A percentile compares a stretch with the other conserved stretches of the same genome.
phyloP scores from a whole-genome alignment of 345 rosid species.

The Nasturtium officinale region DNA sequence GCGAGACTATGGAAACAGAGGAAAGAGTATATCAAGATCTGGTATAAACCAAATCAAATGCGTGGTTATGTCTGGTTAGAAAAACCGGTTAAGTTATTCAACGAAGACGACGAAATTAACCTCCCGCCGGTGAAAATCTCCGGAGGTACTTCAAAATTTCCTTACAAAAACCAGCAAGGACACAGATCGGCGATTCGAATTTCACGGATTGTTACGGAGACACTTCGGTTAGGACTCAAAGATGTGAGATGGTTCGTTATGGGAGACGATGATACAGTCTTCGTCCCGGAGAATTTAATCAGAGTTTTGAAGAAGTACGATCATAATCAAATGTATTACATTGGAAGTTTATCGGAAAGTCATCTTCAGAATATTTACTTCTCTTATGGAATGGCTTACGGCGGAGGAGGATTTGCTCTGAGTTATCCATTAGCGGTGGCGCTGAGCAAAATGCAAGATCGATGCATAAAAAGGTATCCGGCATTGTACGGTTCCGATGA shows the following conservation, averaged over 20 bases:
- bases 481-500: slow-evolving; percentile 98
- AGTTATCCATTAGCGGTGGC: slow-evolving; percentile 92
- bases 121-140: slow-evolving; percentile 78
- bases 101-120: slow-evolving; percentile 31
- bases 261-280: slow-evolving; percentile 98
- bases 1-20: slow-evolving; percentile 90
- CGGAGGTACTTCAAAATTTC: slow-evolving; percentile 70
- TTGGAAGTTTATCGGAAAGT: slow-evolving; percentile 92
- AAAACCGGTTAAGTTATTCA: slow-evolving; percentile 44
- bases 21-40: slow-evolving; percentile 86
- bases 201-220: slow-evolving; percentile 88
- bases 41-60: slow-evolving; percentile 72
- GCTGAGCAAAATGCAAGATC: slow-evolving; percentile 80
- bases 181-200: slow-evolving; percentile 96
- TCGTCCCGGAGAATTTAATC: slow-evolving; percentile 76
- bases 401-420: slow-evolving; percentile 97
- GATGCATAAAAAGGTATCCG: slow-evolving; percentile 85
- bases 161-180: slow-evolving; percentile 76
- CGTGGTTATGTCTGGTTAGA: slow-evolving; percentile 95
- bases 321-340: slow-evolving; percentile 82
- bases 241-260: slow-evolving; percentile 96
- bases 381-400: slow-evolving; percentile 98
- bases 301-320: slow-evolving; percentile 80
- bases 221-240: slow-evolving; percentile 61
- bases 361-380: slow-evolving; percentile 93